A percentile compares a stretch with the other conserved stretches of the same genome.
Evolutionary conservation across 495 filamentous ascomycete genomes (phyloP).

Genomic region (Hypoxylon fragiforme): DNA sequence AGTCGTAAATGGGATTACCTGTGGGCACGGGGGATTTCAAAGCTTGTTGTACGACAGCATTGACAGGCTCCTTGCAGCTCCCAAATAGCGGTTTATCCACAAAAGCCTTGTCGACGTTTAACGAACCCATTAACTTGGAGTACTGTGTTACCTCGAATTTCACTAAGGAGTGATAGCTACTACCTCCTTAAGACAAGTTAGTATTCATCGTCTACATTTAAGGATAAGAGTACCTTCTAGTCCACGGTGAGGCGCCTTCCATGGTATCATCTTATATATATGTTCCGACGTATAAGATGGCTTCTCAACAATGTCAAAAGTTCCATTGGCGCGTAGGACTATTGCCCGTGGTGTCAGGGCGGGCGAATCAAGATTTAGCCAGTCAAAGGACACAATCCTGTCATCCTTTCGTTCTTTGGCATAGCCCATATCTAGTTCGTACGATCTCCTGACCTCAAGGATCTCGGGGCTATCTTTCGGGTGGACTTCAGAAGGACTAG

Average conservation of each 20-base stretch:
- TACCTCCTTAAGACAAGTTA: constrained; percentile 41
- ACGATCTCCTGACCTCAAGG: constrained; percentile 54
- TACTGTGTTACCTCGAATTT: constrained; percentile 50
- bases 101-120: constrained; percentile 48
- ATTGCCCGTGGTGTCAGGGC: constrained; percentile 66
- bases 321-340: constrained; percentile 68
- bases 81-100: constrained; percentile 52
- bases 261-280: constrained; percentile 52
- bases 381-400: constrained; percentile 84
- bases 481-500: constrained; percentile 43
- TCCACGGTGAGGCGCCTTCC: constrained; percentile 50
- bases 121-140: constrained; percentile 45
- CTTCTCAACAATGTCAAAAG: constrained; percentile 66
- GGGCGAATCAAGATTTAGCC: constrained; percentile 65
- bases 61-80: constrained; percentile 38
- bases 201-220: background rate
- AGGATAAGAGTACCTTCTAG: constrained; percentile 42
- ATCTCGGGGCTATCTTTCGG: constrained; percentile 52
- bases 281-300: constrained; percentile 57
- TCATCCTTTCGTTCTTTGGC: constrained; percentile 55
- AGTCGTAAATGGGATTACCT: constrained; percentile 34
- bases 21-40: constrained; percentile 29
- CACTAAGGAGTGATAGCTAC: constrained; percentile 50
- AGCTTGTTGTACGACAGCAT: constrained; percentile 39
- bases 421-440: constrained; percentile 57